Evolutionary conservation across 73 alveolate species (phyloP).

Genomic region (Diophrys sp.): DNA sequence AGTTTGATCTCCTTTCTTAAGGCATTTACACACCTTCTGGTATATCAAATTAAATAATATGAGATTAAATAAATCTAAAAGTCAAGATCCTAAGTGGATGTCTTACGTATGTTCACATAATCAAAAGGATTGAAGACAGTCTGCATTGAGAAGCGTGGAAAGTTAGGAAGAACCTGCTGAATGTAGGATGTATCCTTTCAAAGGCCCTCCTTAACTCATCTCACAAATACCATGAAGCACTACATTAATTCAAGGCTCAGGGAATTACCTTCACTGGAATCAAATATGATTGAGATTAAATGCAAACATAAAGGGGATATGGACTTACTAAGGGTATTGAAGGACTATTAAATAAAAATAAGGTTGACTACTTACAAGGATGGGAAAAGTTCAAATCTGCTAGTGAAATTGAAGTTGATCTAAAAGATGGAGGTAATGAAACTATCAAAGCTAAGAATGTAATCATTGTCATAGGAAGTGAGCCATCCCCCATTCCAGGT

Average conservation of each 20-base stretch:
- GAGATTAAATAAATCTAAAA: too few relatives aligned
- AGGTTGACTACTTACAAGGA: conserved; percentile 85
- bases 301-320: conserved; percentile 63
- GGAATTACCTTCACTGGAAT: conserved; percentile 70
- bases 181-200: conserved; percentile 93
- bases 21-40: too few relatives aligned
- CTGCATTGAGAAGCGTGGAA: conserved; percentile 94
- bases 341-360: conserved; percentile 82
- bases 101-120: too few relatives aligned
- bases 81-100: too few relatives aligned
- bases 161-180: conserved; percentile 98
- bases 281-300: conserved; percentile 58
- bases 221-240: conserved; percentile 83
- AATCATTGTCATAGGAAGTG: conserved; percentile 91
- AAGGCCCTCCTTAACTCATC: conserved; percentile 87
- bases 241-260: conserved; percentile 70
- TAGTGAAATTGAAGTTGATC: conserved; percentile 61
- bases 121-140: too few relatives aligned
- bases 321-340: conserved; percentile 91
- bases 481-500: conserved; percentile 91
- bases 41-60: too few relatives aligned
- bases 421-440: conserved; percentile 60
- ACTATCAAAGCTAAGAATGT: conserved; percentile 71
- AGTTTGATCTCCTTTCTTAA: too few relatives aligned
- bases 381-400: conserved; percentile 65